Percentiles rank a stretch among this genome's conserved stretches.
These are phyloP conservation scores for Calycina marina DNA, from an alignment of 2,329 filamentous ascomycete genomes.

Conservation along the genomic window DNA sequence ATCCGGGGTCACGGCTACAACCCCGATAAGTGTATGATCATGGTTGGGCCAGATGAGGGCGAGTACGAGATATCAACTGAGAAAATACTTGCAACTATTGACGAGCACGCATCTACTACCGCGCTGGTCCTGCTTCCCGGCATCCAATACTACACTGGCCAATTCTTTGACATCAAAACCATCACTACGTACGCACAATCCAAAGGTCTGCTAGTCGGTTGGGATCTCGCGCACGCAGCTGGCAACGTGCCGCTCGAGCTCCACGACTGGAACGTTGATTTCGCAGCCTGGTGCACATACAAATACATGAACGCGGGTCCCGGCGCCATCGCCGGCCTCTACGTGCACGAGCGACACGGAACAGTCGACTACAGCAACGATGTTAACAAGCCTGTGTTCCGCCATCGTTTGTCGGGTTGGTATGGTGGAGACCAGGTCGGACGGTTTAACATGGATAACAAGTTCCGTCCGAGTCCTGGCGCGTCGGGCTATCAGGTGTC, in stretches of 20 bases:
- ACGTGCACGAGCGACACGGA: constrained; percentile 46
- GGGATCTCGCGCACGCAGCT: constrained; percentile 68
- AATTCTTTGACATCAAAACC: constrained; percentile 57
- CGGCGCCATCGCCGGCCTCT: constrained; percentile 58
- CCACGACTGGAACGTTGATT: constrained; percentile 69
- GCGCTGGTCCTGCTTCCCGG: constrained; percentile 62
- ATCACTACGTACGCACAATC: constrained; percentile 59
- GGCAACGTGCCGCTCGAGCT: constrained; percentile 61
- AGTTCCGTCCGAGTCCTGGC: constrained; percentile 62
- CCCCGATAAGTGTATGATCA: neutral
- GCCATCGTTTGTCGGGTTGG: constrained; percentile 56
- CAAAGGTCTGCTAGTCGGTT: constrained; percentile 54
- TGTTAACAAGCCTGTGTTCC: constrained; percentile 23
- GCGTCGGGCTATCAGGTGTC: constrained; percentile 75
- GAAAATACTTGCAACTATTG: constrained; percentile 52
- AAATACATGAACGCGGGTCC: constrained; percentile 72
- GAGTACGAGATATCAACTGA: constrained; percentile 1
- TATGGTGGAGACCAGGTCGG: constrained; percentile 60
- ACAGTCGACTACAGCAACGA: constrained; percentile 7
- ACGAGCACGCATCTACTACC: constrained; percentile 47
- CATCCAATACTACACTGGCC: constrained; percentile 70
- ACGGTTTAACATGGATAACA: constrained; percentile 61
- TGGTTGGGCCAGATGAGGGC: neutral
- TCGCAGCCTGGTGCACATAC: constrained; percentile 67
- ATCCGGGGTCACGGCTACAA: constrained; percentile 45